Evolutionary conservation across 2,329 filamentous ascomycete genomes (phyloP).

Genomic region (Didymella arachidicola): DNA sequence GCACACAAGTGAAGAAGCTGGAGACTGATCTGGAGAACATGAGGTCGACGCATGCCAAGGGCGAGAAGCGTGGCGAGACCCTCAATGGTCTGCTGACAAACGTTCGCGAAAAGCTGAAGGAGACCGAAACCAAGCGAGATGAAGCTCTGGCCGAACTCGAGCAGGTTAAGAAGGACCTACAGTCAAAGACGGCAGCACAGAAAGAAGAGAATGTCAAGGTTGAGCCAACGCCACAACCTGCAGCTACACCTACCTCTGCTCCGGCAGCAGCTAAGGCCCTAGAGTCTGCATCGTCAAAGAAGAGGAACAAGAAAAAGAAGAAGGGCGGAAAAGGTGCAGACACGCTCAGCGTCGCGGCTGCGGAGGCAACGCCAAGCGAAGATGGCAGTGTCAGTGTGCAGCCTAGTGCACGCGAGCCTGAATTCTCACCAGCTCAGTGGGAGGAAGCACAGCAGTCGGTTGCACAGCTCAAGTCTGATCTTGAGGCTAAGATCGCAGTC

Average conservation of each 20-base stretch:
- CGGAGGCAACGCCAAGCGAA: constrained; percentile 50
- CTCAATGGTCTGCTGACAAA: constrained; percentile 64
- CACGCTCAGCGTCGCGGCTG: constrained; percentile 29
- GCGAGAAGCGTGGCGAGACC: constrained; percentile 62
- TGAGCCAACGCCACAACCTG: constrained; percentile 24
- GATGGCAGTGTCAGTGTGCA: constrained; percentile 47
- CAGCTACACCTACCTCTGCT: constrained; percentile 25
- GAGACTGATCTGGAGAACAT: constrained; percentile 43
- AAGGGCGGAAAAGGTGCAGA: constrained; percentile 66
- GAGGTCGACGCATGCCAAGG: constrained; percentile 45
- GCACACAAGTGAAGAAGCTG: constrained; percentile 41
- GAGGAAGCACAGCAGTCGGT: constrained; percentile 43
- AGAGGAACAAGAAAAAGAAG: constrained; percentile 83
- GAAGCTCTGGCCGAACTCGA: constrained; percentile 55
- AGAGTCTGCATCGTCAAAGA: constrained; percentile 64
- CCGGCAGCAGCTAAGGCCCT: constrained; percentile 28
- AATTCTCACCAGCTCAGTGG: constrained; percentile 54
- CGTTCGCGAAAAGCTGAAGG: constrained; percentile 61
- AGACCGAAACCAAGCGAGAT: constrained; percentile 60
- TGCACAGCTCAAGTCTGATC: constrained; percentile 43
- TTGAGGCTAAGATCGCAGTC: constrained; percentile 45
- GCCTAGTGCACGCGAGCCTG: constrained; percentile 43
- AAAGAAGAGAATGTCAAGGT: constrained; percentile 25
- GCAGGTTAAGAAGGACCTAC: constrained; percentile 40
- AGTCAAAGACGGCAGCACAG: constrained; percentile 21